Percentiles rank a stretch among this genome's conserved stretches.
These are phyloP conservation scores for Trichoderma parareesei DNA, from an alignment of 495 filamentous ascomycete genomes.

Conservation along the genomic window DNA sequence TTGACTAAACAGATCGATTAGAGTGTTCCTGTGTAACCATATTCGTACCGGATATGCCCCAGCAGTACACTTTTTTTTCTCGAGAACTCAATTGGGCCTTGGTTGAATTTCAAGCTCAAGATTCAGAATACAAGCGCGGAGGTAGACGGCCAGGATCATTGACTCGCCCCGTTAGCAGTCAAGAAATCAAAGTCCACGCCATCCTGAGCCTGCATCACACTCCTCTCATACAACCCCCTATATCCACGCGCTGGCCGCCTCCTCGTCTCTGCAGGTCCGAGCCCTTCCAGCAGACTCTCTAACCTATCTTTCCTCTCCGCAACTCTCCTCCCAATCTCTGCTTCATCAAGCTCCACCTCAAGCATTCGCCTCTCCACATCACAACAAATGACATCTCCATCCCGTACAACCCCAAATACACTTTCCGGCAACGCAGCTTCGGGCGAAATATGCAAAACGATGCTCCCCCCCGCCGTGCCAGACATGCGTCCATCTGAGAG, in stretches of 20 bases:
- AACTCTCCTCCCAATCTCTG: constrained; percentile 36
- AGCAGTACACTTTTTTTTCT: too few species aligned
- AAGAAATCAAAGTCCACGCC: constrained; percentile 62
- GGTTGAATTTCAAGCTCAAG: too few species aligned
- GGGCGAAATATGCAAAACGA: constrained; percentile 58
- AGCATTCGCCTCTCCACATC: constrained; percentile 41
- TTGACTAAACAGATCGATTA: too few species aligned
- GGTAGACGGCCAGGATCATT: neutral
- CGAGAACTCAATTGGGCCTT: too few species aligned
- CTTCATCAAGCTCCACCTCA: constrained; percentile 40
- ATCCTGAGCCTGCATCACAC: constrained; percentile 56
- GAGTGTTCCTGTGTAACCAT: too few species aligned
- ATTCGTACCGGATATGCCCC: too few species aligned
- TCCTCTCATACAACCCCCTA: constrained; percentile 54
- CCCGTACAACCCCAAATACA: constrained; percentile 51
- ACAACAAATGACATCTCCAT: constrained; percentile 49
- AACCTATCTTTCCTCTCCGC: constrained; percentile 24
- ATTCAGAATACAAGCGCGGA: too few species aligned
- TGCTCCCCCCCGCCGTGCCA: constrained; percentile 60
- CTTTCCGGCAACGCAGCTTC: constrained; percentile 49
- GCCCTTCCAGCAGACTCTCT: neutral
- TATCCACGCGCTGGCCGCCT: constrained; percentile 45
- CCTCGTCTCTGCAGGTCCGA: constrained; percentile 13
- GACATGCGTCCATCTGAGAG: constrained; percentile 62
- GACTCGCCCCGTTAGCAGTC: constrained; percentile 32